Conservation (phyloP, 1,139 yeast species). For the Schizosaccharomyces versatilis region DNA sequence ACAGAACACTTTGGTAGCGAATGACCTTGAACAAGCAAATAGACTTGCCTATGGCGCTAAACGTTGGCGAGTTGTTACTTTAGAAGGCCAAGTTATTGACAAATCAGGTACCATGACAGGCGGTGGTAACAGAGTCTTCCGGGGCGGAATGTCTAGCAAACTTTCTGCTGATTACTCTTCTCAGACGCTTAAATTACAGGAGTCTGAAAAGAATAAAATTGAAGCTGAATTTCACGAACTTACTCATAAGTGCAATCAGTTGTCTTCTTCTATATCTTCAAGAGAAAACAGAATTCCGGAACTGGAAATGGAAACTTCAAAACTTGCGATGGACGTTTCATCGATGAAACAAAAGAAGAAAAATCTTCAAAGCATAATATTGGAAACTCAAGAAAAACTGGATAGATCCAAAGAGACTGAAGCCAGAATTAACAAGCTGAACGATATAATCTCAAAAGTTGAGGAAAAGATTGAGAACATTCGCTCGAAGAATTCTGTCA, state of each 20-base stretch:
- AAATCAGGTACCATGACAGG: slow-evolving; percentile 96
- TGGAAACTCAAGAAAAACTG: slow-evolving; percentile 15
- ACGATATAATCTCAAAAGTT: slow-evolving; percentile 21
- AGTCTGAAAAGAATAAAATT: too few relatives aligned
- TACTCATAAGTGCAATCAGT: not conserved
- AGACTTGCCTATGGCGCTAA: slow-evolving; percentile 66
- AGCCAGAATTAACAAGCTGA: slow-evolving; percentile 10
- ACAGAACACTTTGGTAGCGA: slow-evolving; percentile 71
- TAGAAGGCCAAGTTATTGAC: slow-evolving; percentile 81
- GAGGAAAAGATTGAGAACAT: slow-evolving; percentile 25
- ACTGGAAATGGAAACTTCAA: not conserved
- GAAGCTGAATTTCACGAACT: not conserved
- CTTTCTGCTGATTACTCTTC: not conserved
- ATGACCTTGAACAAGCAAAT: slow-evolving; percentile 58
- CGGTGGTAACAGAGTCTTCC: slow-evolving; percentile 54
- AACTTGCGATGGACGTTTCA: not conserved
- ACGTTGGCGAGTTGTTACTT: slow-evolving; percentile 72
- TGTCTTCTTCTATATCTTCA: too few relatives aligned
- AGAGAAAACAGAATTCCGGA: not conserved
- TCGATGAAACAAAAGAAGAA: not conserved
- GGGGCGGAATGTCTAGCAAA: slow-evolving; percentile 34
- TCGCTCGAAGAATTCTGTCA: slow-evolving; percentile 32
- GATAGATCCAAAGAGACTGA: slow-evolving; percentile 18
- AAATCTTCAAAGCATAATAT: slow-evolving; percentile 4
- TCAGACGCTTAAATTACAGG: not conserved